Conservation (phyloP, 2,329 filamentous ascomycete genomes). For the Cercospora sp. region DNA sequence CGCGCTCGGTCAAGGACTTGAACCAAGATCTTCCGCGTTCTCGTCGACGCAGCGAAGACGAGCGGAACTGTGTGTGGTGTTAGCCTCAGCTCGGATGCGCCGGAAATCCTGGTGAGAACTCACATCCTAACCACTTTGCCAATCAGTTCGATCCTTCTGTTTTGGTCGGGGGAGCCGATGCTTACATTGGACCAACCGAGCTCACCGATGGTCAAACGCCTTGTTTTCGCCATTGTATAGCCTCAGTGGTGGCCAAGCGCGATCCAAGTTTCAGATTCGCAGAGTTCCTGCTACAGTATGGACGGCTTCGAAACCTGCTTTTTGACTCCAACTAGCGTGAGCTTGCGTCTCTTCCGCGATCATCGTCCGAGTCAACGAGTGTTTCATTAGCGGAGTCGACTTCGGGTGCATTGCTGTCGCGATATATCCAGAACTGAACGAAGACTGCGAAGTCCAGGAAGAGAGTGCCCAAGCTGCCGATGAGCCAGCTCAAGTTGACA, state of each 20-base stretch:
- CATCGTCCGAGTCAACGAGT: conserved; percentile 27
- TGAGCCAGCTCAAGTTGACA: conserved; percentile 87
- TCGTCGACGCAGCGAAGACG: background rate
- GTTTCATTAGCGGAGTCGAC: conserved; percentile 18
- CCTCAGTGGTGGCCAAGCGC: background rate
- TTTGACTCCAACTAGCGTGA: conserved; percentile 22
- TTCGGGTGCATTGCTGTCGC: conserved; percentile 37
- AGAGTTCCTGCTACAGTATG: background rate
- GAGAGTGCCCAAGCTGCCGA: conserved; percentile 85
- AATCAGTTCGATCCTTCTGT: background rate
- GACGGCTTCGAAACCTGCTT: background rate
- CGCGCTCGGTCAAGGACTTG: background rate
- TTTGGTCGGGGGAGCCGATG: background rate
- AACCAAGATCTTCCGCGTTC: conserved; percentile 2
- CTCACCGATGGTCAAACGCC: background rate
- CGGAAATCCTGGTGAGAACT: background rate
- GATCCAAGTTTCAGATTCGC: background rate
- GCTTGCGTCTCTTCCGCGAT: conserved; percentile 33
- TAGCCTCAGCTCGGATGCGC: background rate
- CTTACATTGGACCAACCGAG: conserved; percentile 13
- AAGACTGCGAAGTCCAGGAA: conserved; percentile 85
- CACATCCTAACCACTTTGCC: conserved; percentile 10
- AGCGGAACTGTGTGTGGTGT: conserved; percentile 1
- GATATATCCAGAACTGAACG: conserved; percentile 87
- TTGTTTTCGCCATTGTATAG: background rate